Percentiles rank a stretch among this genome's conserved stretches.
Conservation (phyloP, 2,329 filamentous ascomycete genomes). For the Sporothrix euskadiensis region DNA sequence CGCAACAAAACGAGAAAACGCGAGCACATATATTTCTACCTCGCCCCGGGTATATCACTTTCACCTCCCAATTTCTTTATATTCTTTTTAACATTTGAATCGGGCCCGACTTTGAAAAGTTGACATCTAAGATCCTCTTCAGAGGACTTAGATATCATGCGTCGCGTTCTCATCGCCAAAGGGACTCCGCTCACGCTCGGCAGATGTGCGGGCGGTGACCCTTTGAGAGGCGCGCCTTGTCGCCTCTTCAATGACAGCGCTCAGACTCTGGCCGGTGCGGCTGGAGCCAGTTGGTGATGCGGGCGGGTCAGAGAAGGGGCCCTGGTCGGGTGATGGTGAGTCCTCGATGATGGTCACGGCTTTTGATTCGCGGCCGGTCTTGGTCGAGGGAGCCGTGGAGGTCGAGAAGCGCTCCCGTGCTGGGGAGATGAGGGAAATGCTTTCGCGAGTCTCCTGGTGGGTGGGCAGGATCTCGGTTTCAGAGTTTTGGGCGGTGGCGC, state of each 20-base stretch:
- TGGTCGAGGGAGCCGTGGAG: not conserved
- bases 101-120: not conserved
- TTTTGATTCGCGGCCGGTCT: slow-evolving; percentile 43
- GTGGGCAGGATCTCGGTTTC: not conserved
- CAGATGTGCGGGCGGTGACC: slow-evolving; percentile 38
- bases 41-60: slow-evolving; percentile 22
- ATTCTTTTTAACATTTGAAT: not conserved
- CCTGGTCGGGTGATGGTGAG: slow-evolving; percentile 53
- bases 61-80: not conserved
- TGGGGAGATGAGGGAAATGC: slow-evolving; percentile 20
- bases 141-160: slow-evolving; percentile 45
- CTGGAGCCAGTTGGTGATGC: slow-evolving; percentile 34
- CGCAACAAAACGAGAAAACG: slow-evolving; percentile 14
- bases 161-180: slow-evolving; percentile 62
- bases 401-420: slow-evolving; percentile 29
- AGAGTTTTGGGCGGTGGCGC: slow-evolving; percentile 1
- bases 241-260: slow-evolving; percentile 58
- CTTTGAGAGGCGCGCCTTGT: slow-evolving; percentile 45
- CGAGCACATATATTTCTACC: slow-evolving; percentile 11
- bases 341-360: slow-evolving; percentile 54
- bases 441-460: slow-evolving; percentile 5
- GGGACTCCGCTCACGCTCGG: slow-evolving; percentile 47
- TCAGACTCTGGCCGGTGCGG: slow-evolving; percentile 51
- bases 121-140: not conserved
- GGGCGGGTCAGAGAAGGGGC: slow-evolving; percentile 61